Base-by-base conservation (phyloP, 305 asterid genomes). In the Vinca major region DNA sequence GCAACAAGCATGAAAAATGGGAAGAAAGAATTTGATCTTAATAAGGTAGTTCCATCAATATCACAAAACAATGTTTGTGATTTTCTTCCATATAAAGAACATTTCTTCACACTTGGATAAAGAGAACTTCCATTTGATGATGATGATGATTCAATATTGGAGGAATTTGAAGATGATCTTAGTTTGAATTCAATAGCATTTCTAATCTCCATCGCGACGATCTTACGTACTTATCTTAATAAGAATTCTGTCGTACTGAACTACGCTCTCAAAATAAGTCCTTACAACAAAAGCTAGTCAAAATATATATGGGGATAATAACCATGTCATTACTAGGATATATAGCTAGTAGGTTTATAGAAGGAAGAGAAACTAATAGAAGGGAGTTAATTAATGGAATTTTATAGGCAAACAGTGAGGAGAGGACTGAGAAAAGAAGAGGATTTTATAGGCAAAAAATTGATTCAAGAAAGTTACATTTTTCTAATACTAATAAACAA, bases 1-100 rank as follows among this genome's bases (percentile, higher is more conserved):
- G 96, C 90, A 36, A 87, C 92, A n/a, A 89, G 85, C 96, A 89
- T 89, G 83, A 89, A 87, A 85, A 78, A 89, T 12, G 96, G 96
- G 67, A 89, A 89, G 70, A 87, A 86, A 1, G 96, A 83, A 3
- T 41, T 71, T 2, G 92, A 66, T 52, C 88, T 72, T 3, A 89
- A 62, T 71, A 89, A 62, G 61, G 85, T 66, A 1, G 84, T 26
- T 26, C 33, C 80, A 57, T 80, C 73, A 60, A 87, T 54, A 74
- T 88, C 95, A 67, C 85, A 84, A 16, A 82, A 81, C 0, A 87
- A 63, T 0, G 92, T 84, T 12, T 84, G 77, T 0, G 83, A 50
- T 37, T 64, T 74, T 37, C 80, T 67, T 10, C 45, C 56, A 21
- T 57, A 20, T 44, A 64, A 72, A 45, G 37, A 65, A 79, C 75